Percentiles rank a stretch among this genome's conserved stretches.
These are phyloP conservation scores for Linum lewisii DNA, from an alignment of 345 rosid genomes.

Conservation along the genomic window DNA sequence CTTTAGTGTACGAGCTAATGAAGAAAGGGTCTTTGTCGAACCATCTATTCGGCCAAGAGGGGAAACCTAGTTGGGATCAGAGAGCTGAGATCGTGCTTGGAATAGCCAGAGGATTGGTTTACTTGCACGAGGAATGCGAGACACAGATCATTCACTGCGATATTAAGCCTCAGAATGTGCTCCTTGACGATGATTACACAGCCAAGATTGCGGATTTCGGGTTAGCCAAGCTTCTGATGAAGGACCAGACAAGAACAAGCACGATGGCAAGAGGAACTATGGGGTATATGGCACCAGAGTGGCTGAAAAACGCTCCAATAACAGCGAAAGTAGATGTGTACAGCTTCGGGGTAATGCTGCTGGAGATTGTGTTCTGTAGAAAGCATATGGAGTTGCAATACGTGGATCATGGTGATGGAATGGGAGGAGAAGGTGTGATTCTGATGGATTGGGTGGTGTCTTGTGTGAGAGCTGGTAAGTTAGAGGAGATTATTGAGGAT, in stretches of 20 bases:
- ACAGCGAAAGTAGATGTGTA: slow-evolving; percentile 24
- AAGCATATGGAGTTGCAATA: slow-evolving; percentile 19
- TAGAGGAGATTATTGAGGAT: slow-evolving; percentile 11
- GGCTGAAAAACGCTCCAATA: slow-evolving; percentile 37
- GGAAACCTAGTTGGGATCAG: slow-evolving; percentile 29
- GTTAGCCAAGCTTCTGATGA: slow-evolving; percentile 31
- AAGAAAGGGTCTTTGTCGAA: slow-evolving; percentile 24
- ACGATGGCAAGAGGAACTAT: slow-evolving; percentile 32
- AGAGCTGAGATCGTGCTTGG: slow-evolving; percentile 22
- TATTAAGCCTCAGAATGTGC: slow-evolving; percentile 41
- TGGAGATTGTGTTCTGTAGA: slow-evolving; percentile 24
- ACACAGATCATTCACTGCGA: slow-evolving; percentile 39
- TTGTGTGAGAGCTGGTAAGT: slow-evolving; percentile 13
- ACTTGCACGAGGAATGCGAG: slow-evolving; percentile 43
- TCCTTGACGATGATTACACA: slow-evolving; percentile 21
- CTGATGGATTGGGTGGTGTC: slow-evolving; percentile 24
- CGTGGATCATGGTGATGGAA: slow-evolving; percentile 5
- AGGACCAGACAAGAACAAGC: slow-evolving; percentile 29
- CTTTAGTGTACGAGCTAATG: slow-evolving; percentile 39
- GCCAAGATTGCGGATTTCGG: slow-evolving; percentile 38
- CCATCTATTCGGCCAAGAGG: slow-evolving; percentile 26
- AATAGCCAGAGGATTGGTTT: slow-evolving; percentile 31
- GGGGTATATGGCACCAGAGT: slow-evolving; percentile 39
- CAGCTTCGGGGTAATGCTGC: slow-evolving; percentile 29
- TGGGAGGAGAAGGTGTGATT: slow-evolving; percentile 12